A percentile compares a stretch with the other conserved stretches of the same genome.
Evolutionary conservation across 163 green algal species (phyloP).

Genomic region (Trebouxia gelatinosa): DNA sequence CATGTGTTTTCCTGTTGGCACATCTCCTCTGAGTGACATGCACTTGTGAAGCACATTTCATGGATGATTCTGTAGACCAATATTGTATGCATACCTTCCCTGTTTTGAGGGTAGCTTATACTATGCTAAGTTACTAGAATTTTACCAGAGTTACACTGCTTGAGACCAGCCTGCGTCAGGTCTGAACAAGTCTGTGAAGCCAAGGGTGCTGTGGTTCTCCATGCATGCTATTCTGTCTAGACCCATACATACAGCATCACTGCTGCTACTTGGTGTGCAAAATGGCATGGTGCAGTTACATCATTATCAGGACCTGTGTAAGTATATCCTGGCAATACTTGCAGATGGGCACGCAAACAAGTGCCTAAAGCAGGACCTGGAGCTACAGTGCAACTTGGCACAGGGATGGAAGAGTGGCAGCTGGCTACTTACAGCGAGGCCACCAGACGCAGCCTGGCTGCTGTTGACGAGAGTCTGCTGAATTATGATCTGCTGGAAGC

Average conservation of each 20-base stretch:
- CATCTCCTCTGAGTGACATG: no score
- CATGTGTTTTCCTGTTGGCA: no score
- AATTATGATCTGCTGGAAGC: slow-evolving; percentile 89
- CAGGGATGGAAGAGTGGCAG: neutral
- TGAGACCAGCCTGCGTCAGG: no score
- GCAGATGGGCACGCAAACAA: slow-evolving; percentile 23
- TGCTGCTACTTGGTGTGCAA: no score
- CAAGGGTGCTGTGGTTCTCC: neutral
- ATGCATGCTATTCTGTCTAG: neutral
- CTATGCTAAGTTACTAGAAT: no score
- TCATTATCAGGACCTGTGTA: neutral
- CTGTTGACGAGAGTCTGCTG: slow-evolving; percentile 69
- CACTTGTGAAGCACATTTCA: no score
- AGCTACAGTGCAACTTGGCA: neutral
- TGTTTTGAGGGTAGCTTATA: no score
- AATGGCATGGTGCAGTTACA: neutral
- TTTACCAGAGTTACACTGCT: no score
- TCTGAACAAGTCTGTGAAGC: no score
- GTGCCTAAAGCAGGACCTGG: neutral
- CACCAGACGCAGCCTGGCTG: slow-evolving; percentile 51
- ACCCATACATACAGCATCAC: no score
- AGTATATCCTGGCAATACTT: no score
- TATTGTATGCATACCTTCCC: no score
- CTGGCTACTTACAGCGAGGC: slow-evolving; percentile 53
- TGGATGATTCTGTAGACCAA: neutral